Conservation (phyloP, 208 protist species). For the Dictyostelium gargantuum region DNA sequence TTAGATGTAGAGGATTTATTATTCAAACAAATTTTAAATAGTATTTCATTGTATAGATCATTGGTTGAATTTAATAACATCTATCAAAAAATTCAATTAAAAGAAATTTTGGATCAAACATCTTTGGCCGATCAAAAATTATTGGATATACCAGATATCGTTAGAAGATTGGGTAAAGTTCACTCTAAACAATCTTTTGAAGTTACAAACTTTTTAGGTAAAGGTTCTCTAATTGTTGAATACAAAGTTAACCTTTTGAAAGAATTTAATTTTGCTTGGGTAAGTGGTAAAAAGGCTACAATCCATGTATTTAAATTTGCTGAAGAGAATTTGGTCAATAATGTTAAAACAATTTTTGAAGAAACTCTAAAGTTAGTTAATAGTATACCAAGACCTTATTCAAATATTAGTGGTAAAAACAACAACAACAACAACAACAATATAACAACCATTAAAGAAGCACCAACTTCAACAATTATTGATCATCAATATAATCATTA, state of each 20-base stretch:
- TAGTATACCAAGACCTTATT: not conserved
- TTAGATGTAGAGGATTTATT: not conserved
- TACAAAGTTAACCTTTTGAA: not conserved
- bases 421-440: too few relatives aligned
- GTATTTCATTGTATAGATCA: not conserved
- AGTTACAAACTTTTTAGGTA: not conserved
- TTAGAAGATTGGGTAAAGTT: not conserved
- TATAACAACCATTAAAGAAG: too few relatives aligned
- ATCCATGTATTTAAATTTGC: not conserved
- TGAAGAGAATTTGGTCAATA: not conserved
- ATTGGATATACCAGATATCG: not conserved
- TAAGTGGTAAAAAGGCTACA: not conserved
- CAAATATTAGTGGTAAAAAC: too few relatives aligned
- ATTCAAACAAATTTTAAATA: not conserved
- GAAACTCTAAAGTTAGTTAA: not conserved
- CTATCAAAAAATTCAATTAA: not conserved
- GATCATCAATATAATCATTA: too few relatives aligned
- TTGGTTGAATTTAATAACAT: not conserved
- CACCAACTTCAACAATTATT: too few relatives aligned
- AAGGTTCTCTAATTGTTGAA: not conserved
- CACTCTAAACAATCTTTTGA: not conserved
- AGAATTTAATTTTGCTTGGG: not conserved
- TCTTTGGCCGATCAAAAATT: not conserved
- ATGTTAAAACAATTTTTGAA: not conserved
- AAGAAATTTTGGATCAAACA: not conserved